Conservation (phyloP, 345 rosid genomes). For the Rhodomyrtus tomentosa region DNA sequence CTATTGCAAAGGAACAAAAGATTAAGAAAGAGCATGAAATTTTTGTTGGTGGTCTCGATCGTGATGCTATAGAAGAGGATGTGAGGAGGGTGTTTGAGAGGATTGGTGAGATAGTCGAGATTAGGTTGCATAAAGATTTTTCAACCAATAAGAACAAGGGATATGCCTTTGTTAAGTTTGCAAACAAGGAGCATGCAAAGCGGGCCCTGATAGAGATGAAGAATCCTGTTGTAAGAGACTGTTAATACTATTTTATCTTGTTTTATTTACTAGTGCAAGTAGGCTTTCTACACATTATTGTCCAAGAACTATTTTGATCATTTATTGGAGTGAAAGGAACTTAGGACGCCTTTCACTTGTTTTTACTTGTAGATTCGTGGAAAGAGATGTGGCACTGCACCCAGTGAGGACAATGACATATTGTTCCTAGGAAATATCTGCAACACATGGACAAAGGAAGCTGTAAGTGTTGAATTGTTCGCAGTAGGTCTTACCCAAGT, state of each 20-base stretch:
- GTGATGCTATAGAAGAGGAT: slow-evolving; percentile 49
- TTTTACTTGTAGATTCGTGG: slow-evolving; percentile 33
- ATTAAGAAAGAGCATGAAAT: slow-evolving; percentile 51
- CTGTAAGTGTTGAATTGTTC: slow-evolving; percentile 28
- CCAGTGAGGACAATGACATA: slow-evolving; percentile 56
- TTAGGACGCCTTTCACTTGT: neutral
- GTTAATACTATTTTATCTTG: neutral
- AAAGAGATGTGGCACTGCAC: slow-evolving; percentile 55
- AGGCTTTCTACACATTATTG: neutral
- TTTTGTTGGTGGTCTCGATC: slow-evolving; percentile 50
- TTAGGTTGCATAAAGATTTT: slow-evolving; percentile 34
- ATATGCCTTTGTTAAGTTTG: slow-evolving; percentile 58
- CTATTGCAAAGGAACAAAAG: slow-evolving; percentile 35
- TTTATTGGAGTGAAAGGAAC: neutral
- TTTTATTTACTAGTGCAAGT: neutral
- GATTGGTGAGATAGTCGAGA: slow-evolving; percentile 48
- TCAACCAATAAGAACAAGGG: slow-evolving; percentile 41
- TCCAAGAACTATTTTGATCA: neutral
- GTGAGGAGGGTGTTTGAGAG: slow-evolving; percentile 42
- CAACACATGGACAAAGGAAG: slow-evolving; percentile 66
- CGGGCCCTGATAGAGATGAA: slow-evolving; percentile 51
- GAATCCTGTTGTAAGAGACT: slow-evolving; percentile 36
- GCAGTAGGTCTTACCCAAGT: neutral
- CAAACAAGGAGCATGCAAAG: slow-evolving; percentile 41
- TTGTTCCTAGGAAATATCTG: slow-evolving; percentile 55